These are phyloP conservation scores for Knoxdaviesia capensis DNA, from an alignment of 2,329 filamentous ascomycete genomes.

Conservation along the genomic window DNA sequence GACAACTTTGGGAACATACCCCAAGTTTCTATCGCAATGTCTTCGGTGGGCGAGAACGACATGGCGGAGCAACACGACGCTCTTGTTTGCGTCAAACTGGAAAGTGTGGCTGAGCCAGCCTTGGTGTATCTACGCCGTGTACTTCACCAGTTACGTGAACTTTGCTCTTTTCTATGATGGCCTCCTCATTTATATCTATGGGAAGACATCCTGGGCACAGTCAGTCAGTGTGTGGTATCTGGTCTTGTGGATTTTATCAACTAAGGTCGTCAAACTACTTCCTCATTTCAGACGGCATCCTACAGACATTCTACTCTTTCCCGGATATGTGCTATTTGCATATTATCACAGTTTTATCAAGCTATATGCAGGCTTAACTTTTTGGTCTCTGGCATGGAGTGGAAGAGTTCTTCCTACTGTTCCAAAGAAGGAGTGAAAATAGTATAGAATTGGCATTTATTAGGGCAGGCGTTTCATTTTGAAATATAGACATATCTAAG, in stretches of 20 bases:
- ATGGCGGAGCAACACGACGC: slow-evolving; percentile 32
- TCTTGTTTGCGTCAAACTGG: slow-evolving; percentile 14
- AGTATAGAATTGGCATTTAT: too few relatives aligned
- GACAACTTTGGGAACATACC: slow-evolving; percentile 28
- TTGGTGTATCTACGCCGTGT: slow-evolving; percentile 36
- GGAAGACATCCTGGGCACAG: background rate
- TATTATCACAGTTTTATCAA: slow-evolving; percentile 40
- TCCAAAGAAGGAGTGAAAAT: too few relatives aligned
- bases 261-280: slow-evolving; percentile 35
- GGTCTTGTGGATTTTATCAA: slow-evolving; percentile 26
- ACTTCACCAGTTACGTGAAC: slow-evolving; percentile 30
- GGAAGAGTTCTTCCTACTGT: background rate
- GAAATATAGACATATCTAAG: too few relatives aligned
- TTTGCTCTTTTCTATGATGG: slow-evolving; percentile 33
- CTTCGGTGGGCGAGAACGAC: slow-evolving; percentile 37
- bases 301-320: slow-evolving; percentile 26
- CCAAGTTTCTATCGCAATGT: slow-evolving; percentile 30
- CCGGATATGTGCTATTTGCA: slow-evolving; percentile 28
- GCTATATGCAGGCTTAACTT: slow-evolving; percentile 31
- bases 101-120: slow-evolving; percentile 14
- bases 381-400: slow-evolving; percentile 22
- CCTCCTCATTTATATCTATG: slow-evolving; percentile 15
- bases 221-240: slow-evolving; percentile 6
- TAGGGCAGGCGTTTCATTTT: too few relatives aligned
- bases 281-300: slow-evolving; percentile 31